These are phyloP conservation scores for Stevia rebaudiana DNA, from an alignment of 140 eudicot species.

Conservation along the genomic window DNA sequence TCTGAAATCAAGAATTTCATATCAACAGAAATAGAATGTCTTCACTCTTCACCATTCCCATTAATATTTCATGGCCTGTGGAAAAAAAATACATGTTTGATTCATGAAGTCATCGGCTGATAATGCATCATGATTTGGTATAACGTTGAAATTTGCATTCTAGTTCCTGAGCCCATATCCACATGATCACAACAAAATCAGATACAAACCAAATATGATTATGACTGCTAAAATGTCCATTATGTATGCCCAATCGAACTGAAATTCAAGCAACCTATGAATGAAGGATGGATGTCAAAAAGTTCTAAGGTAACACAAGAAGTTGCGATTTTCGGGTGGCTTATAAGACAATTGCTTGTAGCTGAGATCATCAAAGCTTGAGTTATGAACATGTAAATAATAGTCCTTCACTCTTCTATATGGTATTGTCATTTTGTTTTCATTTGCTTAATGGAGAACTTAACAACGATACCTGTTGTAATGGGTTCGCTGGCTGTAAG, in stretches of 20 bases:
- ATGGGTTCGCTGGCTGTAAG: slow-evolving; percentile 28
- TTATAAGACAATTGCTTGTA: background rate
- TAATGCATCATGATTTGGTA: background rate
- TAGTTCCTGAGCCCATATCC: background rate
- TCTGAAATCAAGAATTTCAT: background rate
- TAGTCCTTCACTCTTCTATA: background rate
- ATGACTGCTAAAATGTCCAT: slow-evolving; percentile 9
- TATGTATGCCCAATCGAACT: background rate
- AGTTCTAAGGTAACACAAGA: background rate
- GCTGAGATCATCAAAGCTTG: background rate
- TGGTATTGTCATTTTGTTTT: background rate
- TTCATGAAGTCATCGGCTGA: background rate
- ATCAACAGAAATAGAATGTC: background rate
- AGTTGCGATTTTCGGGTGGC: slow-evolving; percentile 6
- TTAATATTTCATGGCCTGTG: background rate
- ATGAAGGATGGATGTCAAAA: background rate
- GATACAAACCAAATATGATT: background rate
- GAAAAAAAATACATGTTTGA: background rate
- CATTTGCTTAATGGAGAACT: background rate
- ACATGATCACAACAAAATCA: background rate
- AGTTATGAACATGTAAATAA: background rate
- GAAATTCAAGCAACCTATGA: background rate
- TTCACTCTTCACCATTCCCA: background rate
- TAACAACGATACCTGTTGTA: background rate
- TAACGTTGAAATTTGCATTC: background rate